A percentile compares a stretch with the other conserved stretches of the same genome.
Evolutionary conservation across 805 yeast genomes (phyloP).

Genomic region (Candida krabiensis): DNA sequence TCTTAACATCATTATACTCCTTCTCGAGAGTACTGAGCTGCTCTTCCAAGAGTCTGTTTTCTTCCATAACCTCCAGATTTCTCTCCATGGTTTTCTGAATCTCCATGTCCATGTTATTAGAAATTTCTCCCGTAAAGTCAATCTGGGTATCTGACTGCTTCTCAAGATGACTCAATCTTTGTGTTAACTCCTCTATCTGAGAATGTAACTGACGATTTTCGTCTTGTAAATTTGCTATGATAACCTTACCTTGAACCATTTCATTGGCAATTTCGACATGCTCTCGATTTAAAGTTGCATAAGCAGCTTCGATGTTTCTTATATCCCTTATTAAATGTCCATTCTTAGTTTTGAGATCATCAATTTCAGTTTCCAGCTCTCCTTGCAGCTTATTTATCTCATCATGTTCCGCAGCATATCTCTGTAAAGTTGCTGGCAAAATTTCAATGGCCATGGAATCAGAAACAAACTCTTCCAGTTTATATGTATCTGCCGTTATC

Average conservation of each 20-base stretch:
- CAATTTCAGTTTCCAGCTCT: conserved; percentile 64
- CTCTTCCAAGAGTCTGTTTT: conserved; percentile 57
- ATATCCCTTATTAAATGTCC: conserved; percentile 73
- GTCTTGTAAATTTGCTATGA: conserved; percentile 70
- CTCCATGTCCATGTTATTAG: conserved; percentile 44
- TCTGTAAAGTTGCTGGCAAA: conserved; percentile 67
- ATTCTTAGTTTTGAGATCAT: conserved; percentile 58
- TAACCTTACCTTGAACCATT: conserved; percentile 77
- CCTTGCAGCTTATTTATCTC: conserved; percentile 70
- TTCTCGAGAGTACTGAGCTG: conserved; percentile 43
- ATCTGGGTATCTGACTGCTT: conserved; percentile 23
- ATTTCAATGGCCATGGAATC: conserved; percentile 78
- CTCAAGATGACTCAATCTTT: conserved; percentile 38
- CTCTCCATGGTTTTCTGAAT: conserved; percentile 59
- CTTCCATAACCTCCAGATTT: conserved; percentile 65
- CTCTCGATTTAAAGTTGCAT: conserved; percentile 70
- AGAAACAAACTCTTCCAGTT: conserved; percentile 69
- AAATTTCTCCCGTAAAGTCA: conserved; percentile 31
- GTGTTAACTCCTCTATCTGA: conserved; percentile 48
- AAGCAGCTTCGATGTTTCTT: conserved; percentile 67
- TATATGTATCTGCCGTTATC: conserved; percentile 41
- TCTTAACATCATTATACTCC: conserved; percentile 23
- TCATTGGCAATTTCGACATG: conserved; percentile 86
- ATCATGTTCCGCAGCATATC: conserved; percentile 72
- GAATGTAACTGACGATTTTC: conserved; percentile 63